These are phyloP conservation scores for Pleurotus giganteus DNA, from an alignment of 768 basidiomycete genomes.

Conservation along the genomic window DNA sequence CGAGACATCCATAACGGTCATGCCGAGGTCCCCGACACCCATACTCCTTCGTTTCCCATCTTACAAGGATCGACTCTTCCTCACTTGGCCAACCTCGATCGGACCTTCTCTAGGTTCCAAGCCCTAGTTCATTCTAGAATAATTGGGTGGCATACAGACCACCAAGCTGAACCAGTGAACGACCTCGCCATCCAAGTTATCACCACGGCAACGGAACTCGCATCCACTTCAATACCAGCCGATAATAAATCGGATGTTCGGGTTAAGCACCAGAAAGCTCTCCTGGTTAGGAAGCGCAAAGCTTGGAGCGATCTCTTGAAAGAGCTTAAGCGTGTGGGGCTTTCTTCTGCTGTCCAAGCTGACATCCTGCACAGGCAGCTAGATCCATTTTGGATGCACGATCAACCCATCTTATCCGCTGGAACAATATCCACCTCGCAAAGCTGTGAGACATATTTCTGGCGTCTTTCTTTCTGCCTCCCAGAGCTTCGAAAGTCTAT, in stretches of 20 bases:
- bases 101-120: conserved; percentile 51
- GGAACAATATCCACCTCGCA: conserved; percentile 20
- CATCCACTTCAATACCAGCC: conserved; percentile 39
- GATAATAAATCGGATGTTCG: conserved; percentile 46
- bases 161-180: conserved; percentile 45
- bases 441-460: conserved; percentile 63
- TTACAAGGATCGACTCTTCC: conserved; percentile 1
- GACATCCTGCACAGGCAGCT: conserved; percentile 58
- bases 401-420: conserved; percentile 47
- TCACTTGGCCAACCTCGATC: conserved; percentile 42
- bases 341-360: conserved; percentile 69
- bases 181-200: conserved; percentile 64
- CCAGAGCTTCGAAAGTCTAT: conserved; percentile 63
- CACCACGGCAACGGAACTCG: conserved; percentile 54
- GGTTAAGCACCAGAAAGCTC: conserved; percentile 65
- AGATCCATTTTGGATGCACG: conserved; percentile 61
- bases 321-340: conserved; percentile 78
- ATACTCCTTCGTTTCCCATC: conserved; percentile 4
- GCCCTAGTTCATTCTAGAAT: conserved; percentile 42
- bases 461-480: conserved; percentile 60
- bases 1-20: background rate
- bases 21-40: conserved; percentile 2
- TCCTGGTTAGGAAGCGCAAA: conserved; percentile 81
- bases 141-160: conserved; percentile 36
- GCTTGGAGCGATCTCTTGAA: conserved; percentile 91